Conservation (phyloP, 83 land plant genomes). For the Picea abies region DNA sequence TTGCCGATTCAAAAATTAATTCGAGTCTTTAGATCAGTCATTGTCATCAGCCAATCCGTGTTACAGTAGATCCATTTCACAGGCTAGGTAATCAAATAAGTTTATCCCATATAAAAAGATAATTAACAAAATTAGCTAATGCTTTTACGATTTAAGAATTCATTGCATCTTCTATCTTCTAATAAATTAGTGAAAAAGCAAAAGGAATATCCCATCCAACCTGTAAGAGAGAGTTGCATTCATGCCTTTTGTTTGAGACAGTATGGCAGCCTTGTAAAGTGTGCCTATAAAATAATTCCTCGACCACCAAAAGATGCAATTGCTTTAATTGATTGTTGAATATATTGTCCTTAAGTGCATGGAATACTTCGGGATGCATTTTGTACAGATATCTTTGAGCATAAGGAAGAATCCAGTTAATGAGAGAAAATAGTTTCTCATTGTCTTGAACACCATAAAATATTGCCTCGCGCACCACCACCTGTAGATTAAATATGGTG, state of each 20-base stretch:
- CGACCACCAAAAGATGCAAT: conserved; percentile 49
- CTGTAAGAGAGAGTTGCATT: no score
- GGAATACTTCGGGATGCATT: conserved; percentile 48
- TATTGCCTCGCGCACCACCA: conserved; percentile 77
- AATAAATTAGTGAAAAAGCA: neutral
- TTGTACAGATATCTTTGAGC: conserved; percentile 74
- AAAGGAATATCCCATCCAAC: conserved; percentile 8
- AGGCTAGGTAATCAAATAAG: neutral
- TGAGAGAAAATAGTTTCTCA: conserved; percentile 33
- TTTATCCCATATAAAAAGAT: neutral
- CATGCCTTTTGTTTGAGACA: conserved; percentile 21
- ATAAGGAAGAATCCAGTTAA: conserved; percentile 82
- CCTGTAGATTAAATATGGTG: conserved; percentile 29
- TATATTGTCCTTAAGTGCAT: conserved; percentile 33
- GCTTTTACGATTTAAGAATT: neutral
- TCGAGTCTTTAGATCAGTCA: no score
- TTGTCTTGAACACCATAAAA: conserved; percentile 57
- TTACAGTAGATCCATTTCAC: neutral
- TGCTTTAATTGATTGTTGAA: conserved; percentile 29
- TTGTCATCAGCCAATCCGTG: neutral
- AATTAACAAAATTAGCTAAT: neutral
- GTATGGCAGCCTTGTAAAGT: conserved; percentile 42
- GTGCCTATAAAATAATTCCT: conserved; percentile 57
- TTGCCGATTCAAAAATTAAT: no score
- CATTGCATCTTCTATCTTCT: neutral